phyloP scores from a whole-genome alignment of 352 stramenopile species.

The Globisporangium paroecandrum region DNA sequence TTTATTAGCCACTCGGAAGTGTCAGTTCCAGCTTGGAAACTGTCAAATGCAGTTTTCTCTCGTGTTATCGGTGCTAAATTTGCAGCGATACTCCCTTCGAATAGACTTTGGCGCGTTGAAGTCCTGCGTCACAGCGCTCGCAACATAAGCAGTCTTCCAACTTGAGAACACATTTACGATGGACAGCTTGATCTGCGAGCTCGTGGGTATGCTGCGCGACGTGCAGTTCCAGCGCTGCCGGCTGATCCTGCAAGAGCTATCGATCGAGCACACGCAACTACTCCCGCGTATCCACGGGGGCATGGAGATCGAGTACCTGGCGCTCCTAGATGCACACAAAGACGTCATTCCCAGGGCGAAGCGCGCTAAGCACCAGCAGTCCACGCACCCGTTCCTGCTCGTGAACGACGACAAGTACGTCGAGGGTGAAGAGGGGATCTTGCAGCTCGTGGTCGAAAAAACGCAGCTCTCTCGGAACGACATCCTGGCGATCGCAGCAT shows the following conservation, averaged over 20 bases:
- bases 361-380: slow-evolving; percentile 24
- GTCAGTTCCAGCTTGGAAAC: no score
- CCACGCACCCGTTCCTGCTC: slow-evolving; percentile 45
- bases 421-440: slow-evolving; percentile 51
- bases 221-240: slow-evolving; percentile 58
- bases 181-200: slow-evolving; percentile 38
- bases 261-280: slow-evolving; percentile 44
- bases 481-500: slow-evolving; percentile 52
- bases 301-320: slow-evolving; percentile 55
- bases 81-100: neutral
- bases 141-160: neutral
- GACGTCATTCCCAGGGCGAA: slow-evolving; percentile 31
- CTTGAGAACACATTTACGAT: neutral
- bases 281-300: slow-evolving; percentile 45
- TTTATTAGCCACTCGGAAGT: neutral
- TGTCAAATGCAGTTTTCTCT: neutral
- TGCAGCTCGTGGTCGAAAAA: slow-evolving; percentile 47
- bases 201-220: slow-evolving; percentile 54
- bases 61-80: neutral
- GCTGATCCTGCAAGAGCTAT: slow-evolving; percentile 58
- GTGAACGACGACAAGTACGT: slow-evolving; percentile 47
- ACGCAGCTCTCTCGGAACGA: slow-evolving; percentile 52
- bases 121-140: no score
- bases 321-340: slow-evolving; percentile 29
- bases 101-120: neutral